Base-by-base conservation (phyloP, 108 stramenopile species). In the Stephanodiscus minutulus region DNA sequence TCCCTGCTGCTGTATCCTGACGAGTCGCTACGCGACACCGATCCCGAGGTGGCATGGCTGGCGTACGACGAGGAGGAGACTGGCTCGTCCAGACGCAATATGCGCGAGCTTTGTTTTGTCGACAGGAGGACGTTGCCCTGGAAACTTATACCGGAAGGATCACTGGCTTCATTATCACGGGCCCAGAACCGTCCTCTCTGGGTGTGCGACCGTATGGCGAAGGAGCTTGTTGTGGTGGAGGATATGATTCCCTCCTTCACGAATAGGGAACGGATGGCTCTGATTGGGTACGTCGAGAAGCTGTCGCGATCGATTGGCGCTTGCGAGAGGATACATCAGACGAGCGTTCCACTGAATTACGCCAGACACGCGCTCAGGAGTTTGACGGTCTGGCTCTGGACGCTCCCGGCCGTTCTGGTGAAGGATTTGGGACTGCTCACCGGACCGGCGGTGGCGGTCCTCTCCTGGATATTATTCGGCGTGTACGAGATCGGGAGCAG, bases 301-400 rank as follows among this genome's bases (percentile, higher is more conserved):
- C 80, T 96, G 53, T 85, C 83, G 2, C 55, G 73, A 37, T 78
- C 82, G 47, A 90, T 98, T 52, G 96, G 96, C 12, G 89, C 87
- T 5, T 93, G 92, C 44, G 97, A 98, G 79, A 83, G 96, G 25
- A 94, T 98, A 58, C 96, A 96, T 66, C 96, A 98, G 79, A 97
- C 96, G 17, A 95, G 90, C 13, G 96, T 98, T 41, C 97, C 97
- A 8, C 68, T 98, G 61, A 89, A 93, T 72, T 98, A 98, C 82
- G 95, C 95, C 6, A 76, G 97, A 50, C 97, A 98, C 76, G 90
- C 96, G 7, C 72, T 92, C 20, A 83, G 97, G 31, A 91, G 90
- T 60, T 87, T 98, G 56, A 96, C 96, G 1, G 65, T 97, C 43
- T 98, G 95, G 94, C 67, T 93, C 22, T 85, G 95, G 64, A 85